Evolutionary conservation across 306 rosid genomes (phyloP).

Genomic region (Canavalia ensiformis): DNA sequence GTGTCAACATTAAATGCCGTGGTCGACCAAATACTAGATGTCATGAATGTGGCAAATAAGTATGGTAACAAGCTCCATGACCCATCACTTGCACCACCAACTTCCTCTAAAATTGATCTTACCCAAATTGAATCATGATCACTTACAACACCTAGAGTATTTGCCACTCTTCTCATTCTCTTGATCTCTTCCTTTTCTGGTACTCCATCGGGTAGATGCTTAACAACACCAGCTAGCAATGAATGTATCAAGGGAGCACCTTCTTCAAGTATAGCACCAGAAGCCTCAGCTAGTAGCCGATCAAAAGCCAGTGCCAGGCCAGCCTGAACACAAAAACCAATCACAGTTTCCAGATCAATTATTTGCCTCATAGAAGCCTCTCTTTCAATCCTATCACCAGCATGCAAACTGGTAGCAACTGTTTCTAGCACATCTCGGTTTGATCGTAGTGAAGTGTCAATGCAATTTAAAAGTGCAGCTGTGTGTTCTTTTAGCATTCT

Average conservation of each 20-base stretch:
- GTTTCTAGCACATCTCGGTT: constrained; percentile 90
- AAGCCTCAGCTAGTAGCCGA: constrained; percentile 85
- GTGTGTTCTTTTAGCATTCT: constrained; percentile 97
- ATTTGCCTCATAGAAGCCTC: constrained; percentile 88
- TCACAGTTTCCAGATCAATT: constrained; percentile 86
- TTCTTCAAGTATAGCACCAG: constrained; percentile 87
- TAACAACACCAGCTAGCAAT: constrained; percentile 78
- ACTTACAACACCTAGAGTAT: constrained; percentile 70
- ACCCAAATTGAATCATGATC: constrained; percentile 95
- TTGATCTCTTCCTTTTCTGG: constrained; percentile 86
- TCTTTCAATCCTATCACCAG: constrained; percentile 92
- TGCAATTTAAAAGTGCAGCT: constrained; percentile 97
- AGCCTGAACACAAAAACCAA: constrained; percentile 92
- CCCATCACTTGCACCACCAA: constrained; percentile 94
- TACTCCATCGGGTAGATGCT: constrained; percentile 83
- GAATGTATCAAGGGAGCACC: constrained; percentile 91
- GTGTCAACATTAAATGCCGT: constrained; percentile 97
- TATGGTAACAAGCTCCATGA: constrained; percentile 97
- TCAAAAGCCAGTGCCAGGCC: constrained; percentile 93
- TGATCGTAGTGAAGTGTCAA: constrained; percentile 88
- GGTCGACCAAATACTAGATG: constrained; percentile 87
- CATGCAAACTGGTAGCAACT: constrained; percentile 83
- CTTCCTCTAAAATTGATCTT: constrained; percentile 91
- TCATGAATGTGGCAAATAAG: constrained; percentile 94
- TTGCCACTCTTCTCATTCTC: constrained; percentile 88